phyloP scores from a whole-genome alignment of 1,139 yeast genomes.

The Lodderomyces theae region DNA sequence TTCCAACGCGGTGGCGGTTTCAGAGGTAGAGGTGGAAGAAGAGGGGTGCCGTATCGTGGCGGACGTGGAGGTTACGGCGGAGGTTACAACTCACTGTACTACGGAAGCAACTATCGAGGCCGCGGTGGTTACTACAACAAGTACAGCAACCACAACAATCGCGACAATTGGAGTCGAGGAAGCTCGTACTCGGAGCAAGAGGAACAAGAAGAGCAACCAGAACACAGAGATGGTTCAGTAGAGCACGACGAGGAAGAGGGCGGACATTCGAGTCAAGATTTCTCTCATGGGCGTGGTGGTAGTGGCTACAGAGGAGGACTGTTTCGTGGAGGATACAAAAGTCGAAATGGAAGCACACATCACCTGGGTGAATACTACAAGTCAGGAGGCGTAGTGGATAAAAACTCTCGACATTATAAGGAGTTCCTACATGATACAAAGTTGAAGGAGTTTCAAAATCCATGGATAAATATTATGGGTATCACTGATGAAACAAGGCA shows the following conservation, averaged over 20 bases:
- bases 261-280: neutral
- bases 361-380: constrained; percentile 8
- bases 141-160: neutral
- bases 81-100: constrained; percentile 20
- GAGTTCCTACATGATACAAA: constrained; percentile 13
- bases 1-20: constrained; percentile 9
- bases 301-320: constrained; percentile 5
- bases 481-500: constrained; percentile 24
- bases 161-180: constrained; percentile 5
- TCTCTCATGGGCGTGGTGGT: constrained; percentile 2
- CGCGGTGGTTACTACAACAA: constrained; percentile 2
- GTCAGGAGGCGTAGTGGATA: constrained; percentile 10
- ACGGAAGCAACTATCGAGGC: constrained; percentile 2
- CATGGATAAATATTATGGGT: constrained; percentile 28
- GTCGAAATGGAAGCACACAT: constrained; percentile 6
- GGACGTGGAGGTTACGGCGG: constrained; percentile 19
- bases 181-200: constrained; percentile 6
- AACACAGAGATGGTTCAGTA: too few species aligned
- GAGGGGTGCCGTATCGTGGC: constrained; percentile 5
- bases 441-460: constrained; percentile 22
- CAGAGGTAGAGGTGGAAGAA: constrained; percentile 6
- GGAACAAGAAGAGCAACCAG: neutral
- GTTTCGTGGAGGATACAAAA: constrained; percentile 6
- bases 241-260: neutral
- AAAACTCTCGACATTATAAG: constrained; percentile 11